Percentiles rank a stretch among this genome's conserved stretches.
phyloP scores from a whole-genome alignment of 441 rosid genomes.

The Eutrema salsugineum region DNA sequence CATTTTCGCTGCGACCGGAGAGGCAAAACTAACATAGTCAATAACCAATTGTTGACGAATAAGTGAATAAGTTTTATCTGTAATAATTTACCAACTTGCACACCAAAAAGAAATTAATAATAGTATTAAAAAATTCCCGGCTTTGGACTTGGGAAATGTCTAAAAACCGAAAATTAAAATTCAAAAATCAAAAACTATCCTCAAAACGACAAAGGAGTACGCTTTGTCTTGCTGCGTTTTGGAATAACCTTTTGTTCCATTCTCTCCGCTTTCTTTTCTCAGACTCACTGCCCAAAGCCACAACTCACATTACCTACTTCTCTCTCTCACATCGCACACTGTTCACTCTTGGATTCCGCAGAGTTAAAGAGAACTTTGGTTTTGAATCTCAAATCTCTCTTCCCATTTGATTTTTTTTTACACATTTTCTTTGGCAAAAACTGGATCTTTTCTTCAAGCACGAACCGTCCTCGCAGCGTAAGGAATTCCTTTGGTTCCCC shows the following conservation, averaged over 20 bases:
- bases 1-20: neutral
- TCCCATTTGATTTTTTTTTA: neutral
- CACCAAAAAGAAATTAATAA: neutral
- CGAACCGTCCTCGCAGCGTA: slow-evolving; percentile 4
- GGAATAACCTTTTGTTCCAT: slow-evolving; percentile 29
- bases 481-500: neutral
- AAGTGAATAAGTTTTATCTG: neutral
- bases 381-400: slow-evolving; percentile 19
- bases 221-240: slow-evolving; percentile 39
- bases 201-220: slow-evolving; percentile 36
- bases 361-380: neutral
- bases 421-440: neutral
- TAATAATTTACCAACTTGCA: neutral
- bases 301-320: slow-evolving; percentile 21
- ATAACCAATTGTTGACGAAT: neutral
- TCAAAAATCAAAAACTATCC: neutral
- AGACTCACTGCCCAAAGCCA: slow-evolving; percentile 36
- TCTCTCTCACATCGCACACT: slow-evolving; percentile 7
- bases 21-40: neutral
- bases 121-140: neutral
- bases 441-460: slow-evolving; percentile 9
- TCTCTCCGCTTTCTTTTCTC: slow-evolving; percentile 1
- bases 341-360: slow-evolving; percentile 20
- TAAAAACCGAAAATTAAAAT: slow-evolving; percentile 10
- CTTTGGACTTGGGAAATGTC: slow-evolving; percentile 2